A percentile compares a stretch with the other conserved stretches of the same genome.
phyloP scores from a whole-genome alignment of 352 stramenopile genomes.

The Pythium monospermum region DNA sequence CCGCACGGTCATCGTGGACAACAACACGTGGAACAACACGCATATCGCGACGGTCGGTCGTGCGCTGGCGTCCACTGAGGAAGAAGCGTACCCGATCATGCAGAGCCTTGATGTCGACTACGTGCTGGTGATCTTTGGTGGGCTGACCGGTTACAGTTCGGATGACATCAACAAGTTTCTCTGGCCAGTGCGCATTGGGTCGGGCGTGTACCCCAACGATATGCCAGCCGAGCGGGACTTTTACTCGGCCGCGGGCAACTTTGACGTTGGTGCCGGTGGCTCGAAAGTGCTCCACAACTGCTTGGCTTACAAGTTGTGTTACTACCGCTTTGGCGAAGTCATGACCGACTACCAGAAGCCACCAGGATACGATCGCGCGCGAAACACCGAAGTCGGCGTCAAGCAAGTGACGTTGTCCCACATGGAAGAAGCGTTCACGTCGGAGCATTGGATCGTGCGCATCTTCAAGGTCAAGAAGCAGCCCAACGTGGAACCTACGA shows the following conservation, averaged over 20 bases:
- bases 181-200: constrained; percentile 91
- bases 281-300: constrained; percentile 89
- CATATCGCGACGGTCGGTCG: constrained; percentile 93
- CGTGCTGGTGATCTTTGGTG: constrained; percentile 71
- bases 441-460: constrained; percentile 94
- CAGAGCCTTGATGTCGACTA: constrained; percentile 73
- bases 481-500: constrained; percentile 73
- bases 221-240: constrained; percentile 88
- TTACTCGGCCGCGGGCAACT: constrained; percentile 74
- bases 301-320: constrained; percentile 92
- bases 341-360: constrained; percentile 80
- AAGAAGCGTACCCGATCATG: constrained; percentile 64
- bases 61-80: constrained; percentile 62
- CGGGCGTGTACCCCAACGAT: constrained; percentile 81
- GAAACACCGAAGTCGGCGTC: constrained; percentile 84
- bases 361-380: constrained; percentile 80
- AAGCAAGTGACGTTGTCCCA: constrained; percentile 90
- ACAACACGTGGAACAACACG: constrained; percentile 96
- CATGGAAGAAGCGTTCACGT: constrained; percentile 92
- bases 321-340: constrained; percentile 90
- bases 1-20: constrained; percentile 86
- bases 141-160: constrained; percentile 58
- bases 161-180: constrained; percentile 94
- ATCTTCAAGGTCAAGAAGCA: constrained; percentile 94
- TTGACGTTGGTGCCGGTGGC: constrained; percentile 76